Conservation (phyloP, 768 basidiomycete genomes). For the Hypsizygus marmoreus region DNA sequence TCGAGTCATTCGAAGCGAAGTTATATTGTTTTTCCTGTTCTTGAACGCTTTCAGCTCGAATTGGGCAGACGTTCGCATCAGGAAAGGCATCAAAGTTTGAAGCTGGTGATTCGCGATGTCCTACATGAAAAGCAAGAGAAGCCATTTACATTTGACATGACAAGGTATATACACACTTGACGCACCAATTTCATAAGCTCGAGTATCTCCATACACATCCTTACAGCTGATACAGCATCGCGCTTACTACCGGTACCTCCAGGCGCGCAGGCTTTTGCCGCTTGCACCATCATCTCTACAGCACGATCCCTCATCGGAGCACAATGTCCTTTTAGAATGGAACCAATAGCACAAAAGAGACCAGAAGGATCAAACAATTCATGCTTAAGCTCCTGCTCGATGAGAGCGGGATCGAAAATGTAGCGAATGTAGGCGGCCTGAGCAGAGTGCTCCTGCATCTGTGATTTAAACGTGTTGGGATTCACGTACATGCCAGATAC, state of each 20-base stretch:
- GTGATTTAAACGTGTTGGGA: slow-evolving; percentile 57
- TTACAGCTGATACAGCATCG: slow-evolving; percentile 72
- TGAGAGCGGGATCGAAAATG: slow-evolving; percentile 79
- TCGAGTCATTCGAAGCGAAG: slow-evolving; percentile 56
- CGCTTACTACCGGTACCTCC: slow-evolving; percentile 55
- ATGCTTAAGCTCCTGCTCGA: slow-evolving; percentile 79
- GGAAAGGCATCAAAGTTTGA: slow-evolving; percentile 88
- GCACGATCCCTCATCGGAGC: slow-evolving; percentile 89
- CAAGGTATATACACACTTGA: slow-evolving; percentile 1
- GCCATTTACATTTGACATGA: slow-evolving; percentile 19
- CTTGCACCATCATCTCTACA: slow-evolving; percentile 81
- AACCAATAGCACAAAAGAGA: slow-evolving; percentile 77
- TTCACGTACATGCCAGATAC: slow-evolving; percentile 62
- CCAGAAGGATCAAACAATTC: slow-evolving; percentile 77
- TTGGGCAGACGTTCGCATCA: slow-evolving; percentile 75
- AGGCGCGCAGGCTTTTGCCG: slow-evolving; percentile 60
- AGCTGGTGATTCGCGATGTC: slow-evolving; percentile 97
- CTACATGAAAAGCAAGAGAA: slow-evolving; percentile 39
- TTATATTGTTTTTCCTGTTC: slow-evolving; percentile 46
- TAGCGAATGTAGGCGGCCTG: slow-evolving; percentile 69
- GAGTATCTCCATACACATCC: slow-evolving; percentile 85
- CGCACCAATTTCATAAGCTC: slow-evolving; percentile 95
- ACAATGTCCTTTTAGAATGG: slow-evolving; percentile 85
- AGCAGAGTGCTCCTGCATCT: slow-evolving; percentile 62
- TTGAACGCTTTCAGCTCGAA: slow-evolving; percentile 82